Evolutionary conservation across 140 eudicot genomes (phyloP).

Genomic region (Stevia rebaudiana): DNA sequence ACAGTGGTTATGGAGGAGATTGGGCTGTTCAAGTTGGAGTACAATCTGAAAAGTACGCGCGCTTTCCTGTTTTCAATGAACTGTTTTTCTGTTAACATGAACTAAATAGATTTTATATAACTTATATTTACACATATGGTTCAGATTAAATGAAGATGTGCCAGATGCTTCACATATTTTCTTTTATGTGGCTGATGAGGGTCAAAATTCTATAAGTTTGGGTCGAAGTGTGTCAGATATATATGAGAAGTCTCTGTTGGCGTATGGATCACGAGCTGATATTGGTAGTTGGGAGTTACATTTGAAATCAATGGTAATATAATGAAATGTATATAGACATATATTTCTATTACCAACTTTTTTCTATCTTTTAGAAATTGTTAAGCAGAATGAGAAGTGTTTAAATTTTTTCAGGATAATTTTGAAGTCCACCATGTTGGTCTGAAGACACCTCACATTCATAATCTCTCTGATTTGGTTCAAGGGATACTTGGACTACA

Average conservation of each 20-base stretch:
- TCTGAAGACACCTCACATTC: slow-evolving; percentile 71
- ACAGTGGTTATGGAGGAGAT: slow-evolving; percentile 96
- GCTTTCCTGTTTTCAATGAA: neutral
- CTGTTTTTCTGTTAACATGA: neutral
- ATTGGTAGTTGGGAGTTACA: slow-evolving; percentile 86
- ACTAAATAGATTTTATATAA: neutral
- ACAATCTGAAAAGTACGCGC: slow-evolving; percentile 52
- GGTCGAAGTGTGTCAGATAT: slow-evolving; percentile 44
- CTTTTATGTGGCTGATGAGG: slow-evolving; percentile 94
- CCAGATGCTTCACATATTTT: slow-evolving; percentile 56
- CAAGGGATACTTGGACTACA: slow-evolving; percentile 56
- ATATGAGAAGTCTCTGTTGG: slow-evolving; percentile 56
- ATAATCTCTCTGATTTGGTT: slow-evolving; percentile 84
- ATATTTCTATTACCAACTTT: neutral
- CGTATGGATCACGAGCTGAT: slow-evolving; percentile 72
- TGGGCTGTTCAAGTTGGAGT: slow-evolving; percentile 84
- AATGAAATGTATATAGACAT: neutral
- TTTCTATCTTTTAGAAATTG: neutral
- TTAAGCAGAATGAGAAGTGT: neutral
- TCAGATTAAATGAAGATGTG: slow-evolving; percentile 35
- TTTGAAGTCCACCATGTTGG: slow-evolving; percentile 85
- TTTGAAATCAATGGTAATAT: slow-evolving; percentile 68
- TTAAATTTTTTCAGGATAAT: slow-evolving; percentile 53
- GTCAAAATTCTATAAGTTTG: slow-evolving; percentile 52
- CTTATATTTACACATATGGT: neutral